Evolutionary conservation across 257 asterid genomes (phyloP), one percentile per base, ranked within the genome.

Genomic region (Nicotiana tomentosiformis): DNA sequence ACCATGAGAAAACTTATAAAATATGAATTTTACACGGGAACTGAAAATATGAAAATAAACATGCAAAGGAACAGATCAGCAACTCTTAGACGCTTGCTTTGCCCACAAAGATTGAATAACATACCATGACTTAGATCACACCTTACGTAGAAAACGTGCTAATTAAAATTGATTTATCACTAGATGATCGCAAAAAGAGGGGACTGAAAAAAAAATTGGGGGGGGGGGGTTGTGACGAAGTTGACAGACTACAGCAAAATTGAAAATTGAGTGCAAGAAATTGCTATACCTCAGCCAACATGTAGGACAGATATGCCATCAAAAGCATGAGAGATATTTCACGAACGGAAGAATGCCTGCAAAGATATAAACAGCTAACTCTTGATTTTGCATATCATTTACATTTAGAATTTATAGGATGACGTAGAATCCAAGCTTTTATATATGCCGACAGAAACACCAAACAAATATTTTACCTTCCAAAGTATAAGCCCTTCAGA

Each of bases 281-380:
- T 55, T 68, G 4, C 60, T 69, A 84, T 93, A 96, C 99, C 98
- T 96, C 99, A 4, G 99, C 99, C 90, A 93, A 82, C 95, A 92
- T 94, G 94, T 96, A 96, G 83, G 99, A 94, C 60, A 96, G 96
- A 88, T 96, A 94, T 15, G 99, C 93, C 96, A 93, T 89, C 83
- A 96, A 90, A 85, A 88, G 91, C 96, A 92, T 96, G 77, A 96
- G 91, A 67, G 99, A 87, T 80, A 96, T 87, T 86, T 96, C 99
- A 33, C 99, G 98, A 82, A 94, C 91, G 17, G 93, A 84, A 35
- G 98, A 96, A 84, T 94, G 99, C 77, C 99, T 95, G 94, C 81
- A 18, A 68, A 86, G 82, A 88, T 69, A 87, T 61, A 78, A 65
- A 66, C 65, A 18, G 7, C 51, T 17, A 35, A 67, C 26, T 66